Base-by-base conservation (phyloP, 2,329 filamentous ascomycete genomes). In the Fusarium lateritium region DNA sequence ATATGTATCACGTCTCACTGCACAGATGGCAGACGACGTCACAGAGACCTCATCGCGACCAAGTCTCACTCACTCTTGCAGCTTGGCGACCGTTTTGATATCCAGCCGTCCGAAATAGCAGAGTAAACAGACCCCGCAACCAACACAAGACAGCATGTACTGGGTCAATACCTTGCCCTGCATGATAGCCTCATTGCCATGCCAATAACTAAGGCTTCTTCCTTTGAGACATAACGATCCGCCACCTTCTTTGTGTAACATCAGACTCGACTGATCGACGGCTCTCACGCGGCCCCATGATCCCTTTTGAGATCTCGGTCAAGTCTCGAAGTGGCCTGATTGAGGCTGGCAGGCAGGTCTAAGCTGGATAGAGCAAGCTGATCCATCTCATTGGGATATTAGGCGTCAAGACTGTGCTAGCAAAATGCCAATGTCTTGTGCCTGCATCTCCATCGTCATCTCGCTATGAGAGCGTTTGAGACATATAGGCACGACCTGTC, bases 401-500 rank as follows among this genome's bases (percentile, higher is more conserved):
- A 19, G 46, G 61, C 42, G n/a, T 49, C 28, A 21, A 59, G 42
- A 39, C 21, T 47, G 40, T 45, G n/a, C 14, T 19, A 19, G 43
- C 36, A 59, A 10, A 28, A 42, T 43, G 45, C 24, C 33, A 40
- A 33, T 45, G 52, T 49, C 58, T 44, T 45, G 24, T 52, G 38
- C 45, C 52, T 58, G 61, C 22, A 65, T 36, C 39, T 66, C 28
- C 22, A 54, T 56, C 58, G 6, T 44, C 51, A 62, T 63, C 34
- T 58, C 31, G 44, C 42, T 52, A 43, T 56, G 34, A 21, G 26
- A 40, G 14, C 46, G 47, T 46, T 44, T 52, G 28, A 54, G 54
- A 51, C 54, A 59, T 50, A 42, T 28, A 52, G 42, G 58, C 39
- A 60, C 53, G 39, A 68, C 44, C 26, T 49, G 40, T 70, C 67